Evolutionary conservation across 192 early-diverging fungal genomes (phyloP), one percentile per base, ranked within the genome.

Genomic region (Coemansia sp.): DNA sequence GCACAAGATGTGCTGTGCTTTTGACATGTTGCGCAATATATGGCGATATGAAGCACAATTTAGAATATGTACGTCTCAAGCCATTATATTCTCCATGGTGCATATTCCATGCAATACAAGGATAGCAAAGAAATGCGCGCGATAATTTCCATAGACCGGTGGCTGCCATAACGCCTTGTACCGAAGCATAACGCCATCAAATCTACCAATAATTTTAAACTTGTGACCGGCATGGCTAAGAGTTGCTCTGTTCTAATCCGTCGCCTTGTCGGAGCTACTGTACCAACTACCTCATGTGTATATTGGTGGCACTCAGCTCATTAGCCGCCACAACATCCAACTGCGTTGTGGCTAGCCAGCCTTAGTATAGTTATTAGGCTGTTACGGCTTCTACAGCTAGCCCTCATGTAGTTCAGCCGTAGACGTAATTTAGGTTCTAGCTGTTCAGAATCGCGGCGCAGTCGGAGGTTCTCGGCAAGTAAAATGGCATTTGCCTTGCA

Each of bases 21-120:
- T 29, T 38, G 34, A 7, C 7, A 59, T 9, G n/a, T 10, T 39
- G 37, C 35, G 58, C 58, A 59, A 59, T 59, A 59, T 6, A 38
- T 20, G n/a, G n/a, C 34, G 34, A 18, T 55, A 55, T 58, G 44
- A 45, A 50, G 59, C 32, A 60, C 34, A 49, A 45, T 61, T 59
- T 60, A 59, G 41, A 55, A 64, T 59, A 64, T 69, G 63, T 62
- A 52, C 45, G 61, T 49, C 34, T 44, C 55, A 69, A 64, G 73
- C 73, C 73, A 75, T 75, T 18, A 47, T 43, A 27, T 40, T 41
- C 24, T 53, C 27, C 22, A 38, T 69, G 37, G 7, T 37, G 41
- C 59, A 61, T 63, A 49, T 44, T 16, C 22, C 37, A 56, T 55
- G 37, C 7, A 38, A 47, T 13, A 24, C 35, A 69, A 50, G 16